phyloP scores from a whole-genome alignment of 164 flowering plant genomes.

The Platanus orientalis region DNA sequence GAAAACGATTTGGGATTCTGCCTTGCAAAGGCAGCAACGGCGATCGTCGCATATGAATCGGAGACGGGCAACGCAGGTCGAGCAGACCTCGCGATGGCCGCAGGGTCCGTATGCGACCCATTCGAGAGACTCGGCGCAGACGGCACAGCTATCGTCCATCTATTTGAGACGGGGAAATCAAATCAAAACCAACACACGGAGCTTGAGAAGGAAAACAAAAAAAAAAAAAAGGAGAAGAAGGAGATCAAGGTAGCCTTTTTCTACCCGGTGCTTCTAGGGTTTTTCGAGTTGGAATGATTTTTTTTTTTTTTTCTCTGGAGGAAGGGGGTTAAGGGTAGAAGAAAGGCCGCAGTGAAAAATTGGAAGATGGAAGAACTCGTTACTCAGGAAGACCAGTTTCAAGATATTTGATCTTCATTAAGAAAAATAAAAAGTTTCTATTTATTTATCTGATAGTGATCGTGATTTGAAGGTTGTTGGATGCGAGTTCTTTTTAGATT shows the following conservation, averaged over 20 bases:
- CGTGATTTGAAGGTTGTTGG: too few species aligned
- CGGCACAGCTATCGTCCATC: conserved; percentile 96
- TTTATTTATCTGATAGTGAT: too few species aligned
- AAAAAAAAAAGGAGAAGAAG: neutral
- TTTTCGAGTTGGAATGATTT: too few species aligned
- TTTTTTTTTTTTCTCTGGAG: too few species aligned
- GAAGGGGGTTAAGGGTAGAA: too few species aligned
- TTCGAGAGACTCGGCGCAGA: conserved; percentile 83
- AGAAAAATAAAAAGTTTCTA: too few species aligned
- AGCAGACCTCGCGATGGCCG: conserved; percentile 89
- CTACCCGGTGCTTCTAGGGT: too few species aligned
- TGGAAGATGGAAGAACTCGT: too few species aligned
- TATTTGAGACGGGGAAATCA: neutral
- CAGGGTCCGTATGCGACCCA: conserved; percentile 93
- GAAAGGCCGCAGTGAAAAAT: too few species aligned
- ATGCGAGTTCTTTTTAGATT: too few species aligned
- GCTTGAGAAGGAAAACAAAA: neutral
- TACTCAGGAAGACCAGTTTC: too few species aligned
- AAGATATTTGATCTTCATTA: too few species aligned
- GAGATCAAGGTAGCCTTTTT: neutral
- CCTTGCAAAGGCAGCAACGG: conserved; percentile 87
- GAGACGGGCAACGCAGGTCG: conserved; percentile 90
- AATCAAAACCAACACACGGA: neutral
- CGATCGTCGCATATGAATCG: conserved; percentile 83
- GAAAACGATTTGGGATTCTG: conserved; percentile 58